Conservation (phyloP, 768 basidiomycete species). For the Gymnopilus dilepis region DNA sequence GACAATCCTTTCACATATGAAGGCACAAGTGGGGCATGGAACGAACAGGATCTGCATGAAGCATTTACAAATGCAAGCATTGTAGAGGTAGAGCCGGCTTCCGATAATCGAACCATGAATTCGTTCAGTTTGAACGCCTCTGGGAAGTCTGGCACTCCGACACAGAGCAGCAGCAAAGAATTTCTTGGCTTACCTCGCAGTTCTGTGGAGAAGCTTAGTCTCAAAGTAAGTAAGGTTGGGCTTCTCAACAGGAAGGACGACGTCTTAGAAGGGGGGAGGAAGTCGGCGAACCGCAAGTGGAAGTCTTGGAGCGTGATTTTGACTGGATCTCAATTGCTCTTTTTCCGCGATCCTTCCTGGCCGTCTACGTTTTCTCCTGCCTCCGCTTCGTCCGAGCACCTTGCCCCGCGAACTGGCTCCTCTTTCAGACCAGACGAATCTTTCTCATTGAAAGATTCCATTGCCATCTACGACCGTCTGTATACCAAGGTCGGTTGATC, state of each 20-base stretch:
- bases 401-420: slow-evolving; percentile 32
- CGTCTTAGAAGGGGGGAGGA: slow-evolving; percentile 74
- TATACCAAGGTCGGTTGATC: slow-evolving; percentile 71
- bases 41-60: slow-evolving; percentile 66
- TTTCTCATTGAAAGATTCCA: slow-evolving; percentile 72
- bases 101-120: slow-evolving; percentile 40
- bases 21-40: slow-evolving; percentile 69
- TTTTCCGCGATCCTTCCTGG: slow-evolving; percentile 80
- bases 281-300: slow-evolving; percentile 84
- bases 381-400: slow-evolving; percentile 32
- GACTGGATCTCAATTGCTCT: slow-evolving; percentile 88
- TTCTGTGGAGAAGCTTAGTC: slow-evolving; percentile 30
- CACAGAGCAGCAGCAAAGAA: slow-evolving; percentile 4
- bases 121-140: slow-evolving; percentile 45
- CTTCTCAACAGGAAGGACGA: slow-evolving; percentile 85
- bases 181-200: slow-evolving; percentile 22
- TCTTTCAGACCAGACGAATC: slow-evolving; percentile 84
- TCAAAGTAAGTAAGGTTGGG: slow-evolving; percentile 84
- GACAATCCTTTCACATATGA: slow-evolving; percentile 71
- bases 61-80: slow-evolving; percentile 65
- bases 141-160: slow-evolving; percentile 17
- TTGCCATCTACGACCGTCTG: slow-evolving; percentile 81
- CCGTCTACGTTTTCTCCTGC: slow-evolving; percentile 51
- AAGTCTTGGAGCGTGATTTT: slow-evolving; percentile 82
- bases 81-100: slow-evolving; percentile 57